Base-by-base conservation (phyloP, 257 asterid genomes). In the Osmanthus fragrans region DNA sequence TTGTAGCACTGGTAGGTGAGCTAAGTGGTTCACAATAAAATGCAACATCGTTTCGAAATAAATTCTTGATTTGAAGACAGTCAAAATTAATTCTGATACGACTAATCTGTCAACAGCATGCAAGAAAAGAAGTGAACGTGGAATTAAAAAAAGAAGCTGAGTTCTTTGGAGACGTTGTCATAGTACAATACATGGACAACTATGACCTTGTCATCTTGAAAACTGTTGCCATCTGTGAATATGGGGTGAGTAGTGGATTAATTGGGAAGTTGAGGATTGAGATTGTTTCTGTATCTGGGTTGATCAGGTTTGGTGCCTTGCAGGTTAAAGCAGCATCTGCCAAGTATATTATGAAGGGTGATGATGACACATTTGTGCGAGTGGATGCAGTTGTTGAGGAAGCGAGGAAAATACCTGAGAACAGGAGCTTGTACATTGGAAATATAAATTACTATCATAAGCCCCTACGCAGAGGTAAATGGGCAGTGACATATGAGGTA, bases 401-500 rank as follows among this genome's bases (percentile, higher is more conserved):
- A 88, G 94, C 94, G 3, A 84, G 87, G 77, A 89, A 86, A 82
- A 83, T 88, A 45, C 90, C 92, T 1, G 84, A 83, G 13, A 74
- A 77, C 65, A 86, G 75, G 81, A 91, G 97, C 87, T 86, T 94
- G 60, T 94, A 94, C 65, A 81, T 94, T 29, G 99, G 99, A 68
- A 94, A 94, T 76, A 90, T 92, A 70, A 94, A 94, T 86, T 92
- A 89, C 90, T 88, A 92, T 81, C 96, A 91, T 81, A 91, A 85
- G 85, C 97, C 99, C 75, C 85, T 85, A 45, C 90, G 97, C 40
- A 92, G 93, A 79, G 97, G 99, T 66, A 94, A 94, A 94, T 94
- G 99, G 99, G 96, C 99, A 18, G 99, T 94, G 72, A 89, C 96
- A 37, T 89, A 87, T 40, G 92, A 92, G 98, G 99, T 92, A 79